Evolutionary conservation across 495 filamentous ascomycete species (phyloP), one percentile per base, ranked within the genome.

Genomic region (Cercophora newfieldiana): DNA sequence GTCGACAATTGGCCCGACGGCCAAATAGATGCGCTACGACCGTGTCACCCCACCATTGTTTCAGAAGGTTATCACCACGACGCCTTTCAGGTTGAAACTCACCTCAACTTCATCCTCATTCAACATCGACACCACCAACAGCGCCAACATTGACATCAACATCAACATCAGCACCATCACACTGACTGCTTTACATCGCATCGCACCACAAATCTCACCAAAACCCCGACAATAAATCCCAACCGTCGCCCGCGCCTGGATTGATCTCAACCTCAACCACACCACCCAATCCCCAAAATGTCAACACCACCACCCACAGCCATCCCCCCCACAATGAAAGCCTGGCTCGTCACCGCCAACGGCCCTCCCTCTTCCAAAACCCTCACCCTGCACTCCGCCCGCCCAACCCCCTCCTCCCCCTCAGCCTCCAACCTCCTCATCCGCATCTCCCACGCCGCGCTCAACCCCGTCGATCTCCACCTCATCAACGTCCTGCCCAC

Each of bases 401-500:
- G 66, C 0, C 18, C 53, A 10, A 63, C 68, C 3, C 37, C 58
- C n/a, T 10, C 61, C 7, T 7, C 55, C 7, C 57, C 59, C 24
- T 62, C 63, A 0, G 68, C 59, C 50, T 49, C 26, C 57, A 61
- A 70, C 64, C 48, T 83, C 54, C 75, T 81, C 18, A 60, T 84
- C 66, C 71, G 70, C 48, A 62, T 82, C 55, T 69, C 72, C 59
- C 71, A 82, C 65, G 74, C 76, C 7, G 65, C 80, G 8, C 72
- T 83, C 50, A 81, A 80, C 69, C 80, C 81, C 21, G 79, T 72
- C 49, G 77, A 73, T 26, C 67, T 79, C 7, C 69, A 77, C 37
- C 28, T 78, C 63, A 69, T 82, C 49, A 67, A 68, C 16, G 19
- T 61, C 10, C 64, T 74, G 7, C 79, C 79, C 0, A 51, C 70